Evolutionary conservation across 352 stramenopile genomes (phyloP).

Genomic region (Phytophthora nicotianae): DNA sequence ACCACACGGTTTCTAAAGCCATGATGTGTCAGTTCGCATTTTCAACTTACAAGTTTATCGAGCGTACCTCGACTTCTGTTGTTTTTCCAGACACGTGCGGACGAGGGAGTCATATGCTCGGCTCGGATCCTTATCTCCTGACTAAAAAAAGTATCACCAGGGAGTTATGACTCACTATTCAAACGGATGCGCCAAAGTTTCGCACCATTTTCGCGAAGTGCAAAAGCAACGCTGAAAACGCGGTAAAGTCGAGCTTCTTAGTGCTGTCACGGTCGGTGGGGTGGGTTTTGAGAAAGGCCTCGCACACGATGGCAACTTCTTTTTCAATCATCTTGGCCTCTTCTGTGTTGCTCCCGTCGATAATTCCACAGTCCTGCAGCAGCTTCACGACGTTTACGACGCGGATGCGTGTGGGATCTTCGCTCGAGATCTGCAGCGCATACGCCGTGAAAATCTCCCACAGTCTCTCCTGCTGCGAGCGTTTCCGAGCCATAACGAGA

Average conservation of each 20-base stretch:
- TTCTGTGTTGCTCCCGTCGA: conserved; percentile 54
- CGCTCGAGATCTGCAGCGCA: conserved; percentile 73
- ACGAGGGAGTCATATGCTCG: conserved; percentile 70
- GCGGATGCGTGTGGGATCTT: conserved; percentile 78
- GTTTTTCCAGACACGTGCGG: conserved; percentile 69
- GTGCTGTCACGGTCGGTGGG: conserved; percentile 60
- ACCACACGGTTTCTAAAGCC: conserved; percentile 43
- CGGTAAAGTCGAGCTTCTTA: conserved; percentile 75
- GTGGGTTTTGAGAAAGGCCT: conserved; percentile 66
- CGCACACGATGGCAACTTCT: conserved; percentile 78
- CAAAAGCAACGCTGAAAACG: conserved; percentile 67
- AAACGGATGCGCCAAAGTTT: neutral
- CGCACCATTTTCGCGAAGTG: conserved; percentile 76
- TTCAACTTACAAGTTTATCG: neutral
- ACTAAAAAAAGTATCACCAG: conserved; percentile 32
- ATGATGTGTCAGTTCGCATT: conserved; percentile 1
- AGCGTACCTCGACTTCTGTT: conserved; percentile 54
- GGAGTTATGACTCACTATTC: neutral
- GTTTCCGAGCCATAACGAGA: conserved; percentile 53
- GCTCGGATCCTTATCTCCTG: conserved; percentile 53
- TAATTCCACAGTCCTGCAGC: conserved; percentile 78
- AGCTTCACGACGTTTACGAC: conserved; percentile 72
- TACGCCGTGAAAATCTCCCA: conserved; percentile 85
- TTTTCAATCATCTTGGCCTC: conserved; percentile 73
- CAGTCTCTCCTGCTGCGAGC: conserved; percentile 69